Percentiles rank a stretch among this genome's conserved stretches.
phyloP scores from a whole-genome alignment of 805 yeast genomes.

The Hanseniaspora hatyaiensis region DNA sequence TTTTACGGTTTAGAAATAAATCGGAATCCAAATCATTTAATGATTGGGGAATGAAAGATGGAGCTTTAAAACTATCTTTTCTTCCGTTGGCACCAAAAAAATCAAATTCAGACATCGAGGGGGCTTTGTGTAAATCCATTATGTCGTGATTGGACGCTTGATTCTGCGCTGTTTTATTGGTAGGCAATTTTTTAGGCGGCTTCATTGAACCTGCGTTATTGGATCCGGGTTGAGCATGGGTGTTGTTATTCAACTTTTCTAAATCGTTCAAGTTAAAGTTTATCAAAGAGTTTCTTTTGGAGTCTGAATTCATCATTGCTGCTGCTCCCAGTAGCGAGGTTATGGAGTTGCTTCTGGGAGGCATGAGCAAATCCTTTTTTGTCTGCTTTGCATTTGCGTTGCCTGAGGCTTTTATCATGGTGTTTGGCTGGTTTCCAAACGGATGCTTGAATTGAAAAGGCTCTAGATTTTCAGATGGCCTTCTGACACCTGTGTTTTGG shows the following conservation, averaged over 20 bases:
- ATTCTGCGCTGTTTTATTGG: constrained; percentile 1
- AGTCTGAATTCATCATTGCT: constrained; percentile 18
- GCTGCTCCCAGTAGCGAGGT: constrained; percentile 16
- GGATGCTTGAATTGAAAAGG: constrained; percentile 27
- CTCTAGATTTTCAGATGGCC: constrained; percentile 43
- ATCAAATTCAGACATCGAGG: constrained; percentile 19
- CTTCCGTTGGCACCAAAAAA: constrained; percentile 14
- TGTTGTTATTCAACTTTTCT: constrained; percentile 20
- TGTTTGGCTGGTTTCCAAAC: constrained; percentile 11
- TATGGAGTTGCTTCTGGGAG: constrained; percentile 19
- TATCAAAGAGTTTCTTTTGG: constrained; percentile 25
- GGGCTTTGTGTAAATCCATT: constrained; percentile 15
- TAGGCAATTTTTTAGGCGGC: constrained; percentile 21
- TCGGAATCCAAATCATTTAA: constrained; percentile 26
- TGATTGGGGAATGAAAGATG: constrained; percentile 23
- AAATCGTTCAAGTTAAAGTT: constrained; percentile 22
- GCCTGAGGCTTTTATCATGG: constrained; percentile 7
- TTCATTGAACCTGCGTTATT: constrained; percentile 19
- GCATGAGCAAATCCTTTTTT: constrained; percentile 18
- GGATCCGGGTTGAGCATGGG: constrained; percentile 2
- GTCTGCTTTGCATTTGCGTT: constrained; percentile 19
- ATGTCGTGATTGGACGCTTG: constrained; percentile 11
- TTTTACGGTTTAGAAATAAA: constrained; percentile 27
- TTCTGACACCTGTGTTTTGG: constrained; percentile 22
- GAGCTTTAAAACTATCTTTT: constrained; percentile 23